Conservation (phyloP, 2,329 filamentous ascomycete genomes). For the Sarocladium brachiariae region DNA sequence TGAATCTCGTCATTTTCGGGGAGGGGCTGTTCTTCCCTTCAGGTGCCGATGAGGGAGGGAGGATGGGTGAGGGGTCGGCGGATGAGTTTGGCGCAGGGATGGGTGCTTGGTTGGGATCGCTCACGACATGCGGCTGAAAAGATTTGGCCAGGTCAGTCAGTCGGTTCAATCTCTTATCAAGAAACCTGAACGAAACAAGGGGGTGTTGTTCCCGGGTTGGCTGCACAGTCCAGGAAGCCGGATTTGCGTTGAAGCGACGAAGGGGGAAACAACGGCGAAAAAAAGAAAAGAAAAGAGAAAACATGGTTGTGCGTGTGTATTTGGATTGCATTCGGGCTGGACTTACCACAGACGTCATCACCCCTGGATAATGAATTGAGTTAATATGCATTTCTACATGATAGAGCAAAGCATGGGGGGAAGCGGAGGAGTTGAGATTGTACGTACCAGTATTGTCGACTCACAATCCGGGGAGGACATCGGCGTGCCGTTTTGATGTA, state of each 20-base stretch:
- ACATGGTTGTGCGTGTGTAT: neutral
- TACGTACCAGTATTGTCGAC: conserved; percentile 38
- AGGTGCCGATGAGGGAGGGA: conserved; percentile 7
- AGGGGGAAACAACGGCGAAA: neutral
- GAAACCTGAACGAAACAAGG: no score
- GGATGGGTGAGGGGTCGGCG: conserved; percentile 19
- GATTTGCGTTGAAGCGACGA: neutral
- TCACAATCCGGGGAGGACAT: conserved; percentile 35
- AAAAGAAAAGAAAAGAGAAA: neutral
- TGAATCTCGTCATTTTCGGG: no score
- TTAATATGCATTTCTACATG: conserved; percentile 17
- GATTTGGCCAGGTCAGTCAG: no score
- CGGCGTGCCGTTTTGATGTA: conserved; percentile 37
- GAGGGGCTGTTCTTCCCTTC: no score
- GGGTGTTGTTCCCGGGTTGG: no score
- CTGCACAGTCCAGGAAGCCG: conserved; percentile 16
- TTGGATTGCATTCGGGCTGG: conserved; percentile 7
- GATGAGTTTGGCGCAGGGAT: conserved; percentile 32
- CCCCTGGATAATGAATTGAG: conserved; percentile 23
- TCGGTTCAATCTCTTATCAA: no score
- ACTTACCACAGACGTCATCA: conserved; percentile 39
- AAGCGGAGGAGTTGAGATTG: no score
- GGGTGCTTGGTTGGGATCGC: conserved; percentile 30
- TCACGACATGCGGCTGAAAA: conserved; percentile 31
- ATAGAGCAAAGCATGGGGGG: neutral